Base-by-base conservation (phyloP, 768 basidiomycete species). In the Calocera viscosa region DNA sequence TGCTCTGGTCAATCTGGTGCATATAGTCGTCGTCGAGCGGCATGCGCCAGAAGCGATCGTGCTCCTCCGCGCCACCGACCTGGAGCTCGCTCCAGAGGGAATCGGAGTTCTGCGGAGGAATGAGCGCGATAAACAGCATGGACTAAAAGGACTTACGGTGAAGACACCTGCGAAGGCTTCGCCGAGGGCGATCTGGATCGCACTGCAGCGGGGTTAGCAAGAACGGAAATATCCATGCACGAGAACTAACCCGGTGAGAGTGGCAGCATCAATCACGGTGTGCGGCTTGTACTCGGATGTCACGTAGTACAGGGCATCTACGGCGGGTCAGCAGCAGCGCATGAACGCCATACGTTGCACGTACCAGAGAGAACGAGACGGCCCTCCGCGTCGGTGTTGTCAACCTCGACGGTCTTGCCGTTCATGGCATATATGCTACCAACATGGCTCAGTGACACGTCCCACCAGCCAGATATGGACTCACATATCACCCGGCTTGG, bases 11-110 rank as follows among this genome's bases (percentile, higher is more conserved):
- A 71, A 94, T 93, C 74, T 90, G 90, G 12, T 84, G 82, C 0
- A 83, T 85, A 70, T 81, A 94, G 67, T 86, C 89, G 49, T 91
- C 89, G 71, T 90, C 87, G 65, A 94, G 83, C 11, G 91, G 91
- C 86, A 94, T 85, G 30, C 91, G 84, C 91, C 91, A 94, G 81
- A 94, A 86, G 65, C 86, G 84, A 76, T 92, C 90, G 72, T 88
- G 83, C 72, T 91, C 89, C 16, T 77, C 75, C 77, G 86, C 83
- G 12, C 89, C 90, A 1, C 91, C 90, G 1, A 73, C 78, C 68
- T 84, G 78, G 12, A 94, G 82, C 65, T 82, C 78, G 39, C 82
- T 72, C 89, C 90, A 94, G 22, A 94, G 84, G 26, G 80, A 76
- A 69, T 90, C 87, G 1, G 89, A 89, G 16, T 83, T 86, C 88